Evolutionary conservation across 306 rosid genomes (phyloP).

Genomic region (Vachellia collinsii): DNA sequence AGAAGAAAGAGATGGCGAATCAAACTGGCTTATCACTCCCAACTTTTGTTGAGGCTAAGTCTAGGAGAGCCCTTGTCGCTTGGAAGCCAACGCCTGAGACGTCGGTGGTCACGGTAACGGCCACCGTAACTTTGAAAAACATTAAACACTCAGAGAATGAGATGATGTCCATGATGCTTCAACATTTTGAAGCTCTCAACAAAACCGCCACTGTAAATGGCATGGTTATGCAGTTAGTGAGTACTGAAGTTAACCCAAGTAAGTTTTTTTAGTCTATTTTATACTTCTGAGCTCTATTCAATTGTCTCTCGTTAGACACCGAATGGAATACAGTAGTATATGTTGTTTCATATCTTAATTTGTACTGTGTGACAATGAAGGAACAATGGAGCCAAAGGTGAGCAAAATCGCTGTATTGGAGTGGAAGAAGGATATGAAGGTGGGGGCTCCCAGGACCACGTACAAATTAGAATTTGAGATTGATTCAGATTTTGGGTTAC

Average conservation of each 20-base stretch:
- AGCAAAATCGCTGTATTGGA: constrained; percentile 39
- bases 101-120: constrained; percentile 8
- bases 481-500: constrained; percentile 46
- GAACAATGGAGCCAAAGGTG: constrained; percentile 41
- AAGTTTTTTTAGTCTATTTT: neutral
- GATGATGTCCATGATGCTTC: constrained; percentile 30
- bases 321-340: too few relatives aligned
- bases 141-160: constrained; percentile 11
- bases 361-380: constrained; percentile 29
- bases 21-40: neutral
- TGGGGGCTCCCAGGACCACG: neutral
- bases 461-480: constrained; percentile 4
- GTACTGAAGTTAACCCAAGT: constrained; percentile 39
- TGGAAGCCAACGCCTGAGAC: neutral
- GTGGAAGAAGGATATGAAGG: constrained; percentile 5
- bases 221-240: constrained; percentile 42
- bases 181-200: constrained; percentile 6
- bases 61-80: neutral
- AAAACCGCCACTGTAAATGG: neutral
- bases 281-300: neutral
- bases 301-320: neutral
- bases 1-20: neutral
- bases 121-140: constrained; percentile 22
- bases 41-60: neutral
- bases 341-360: neutral